Conservation (phyloP, 768 basidiomycete species). For the Pleurotus citrinopileatus region DNA sequence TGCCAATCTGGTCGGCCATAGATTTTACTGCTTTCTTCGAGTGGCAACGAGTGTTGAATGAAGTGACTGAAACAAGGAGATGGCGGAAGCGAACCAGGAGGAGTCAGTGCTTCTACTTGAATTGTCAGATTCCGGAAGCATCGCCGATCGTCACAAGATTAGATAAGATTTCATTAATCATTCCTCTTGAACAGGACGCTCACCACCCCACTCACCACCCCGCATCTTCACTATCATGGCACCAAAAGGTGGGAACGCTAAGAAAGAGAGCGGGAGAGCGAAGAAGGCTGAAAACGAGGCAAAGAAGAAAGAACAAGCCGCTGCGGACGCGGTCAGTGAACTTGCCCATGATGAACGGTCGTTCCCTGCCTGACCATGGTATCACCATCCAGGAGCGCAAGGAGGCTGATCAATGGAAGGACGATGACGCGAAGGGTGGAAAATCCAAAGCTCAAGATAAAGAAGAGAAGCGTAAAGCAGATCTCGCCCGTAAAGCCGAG, state of each 20-base stretch:
- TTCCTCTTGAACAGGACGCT: too few relatives aligned
- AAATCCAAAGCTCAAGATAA: slow-evolving; percentile 67
- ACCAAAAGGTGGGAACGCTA: slow-evolving; percentile 85
- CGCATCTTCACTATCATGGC: slow-evolving; percentile 48
- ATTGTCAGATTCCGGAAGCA: slow-evolving; percentile 10
- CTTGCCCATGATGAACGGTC: neutral
- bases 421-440: slow-evolving; percentile 55
- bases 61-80: too few relatives aligned
- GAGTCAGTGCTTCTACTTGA: neutral
- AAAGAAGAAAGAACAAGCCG: slow-evolving; percentile 67
- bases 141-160: slow-evolving; percentile 8
- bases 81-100: neutral
- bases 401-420: slow-evolving; percentile 67
- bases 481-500: slow-evolving; percentile 84
- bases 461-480: slow-evolving; percentile 78
- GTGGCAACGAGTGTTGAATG: too few relatives aligned
- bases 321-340: slow-evolving; percentile 53
- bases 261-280: slow-evolving; percentile 87
- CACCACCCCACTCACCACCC: neutral
- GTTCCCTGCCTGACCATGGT: neutral
- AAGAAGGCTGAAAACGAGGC: slow-evolving; percentile 91
- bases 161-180: slow-evolving; percentile 6
- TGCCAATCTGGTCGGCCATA: slow-evolving; percentile 30
- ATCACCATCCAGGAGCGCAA: slow-evolving; percentile 54
- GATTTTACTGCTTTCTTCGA: too few relatives aligned